phyloP scores from a whole-genome alignment of 2,329 filamentous ascomycete genomes.

The Fusarium clavum region DNA sequence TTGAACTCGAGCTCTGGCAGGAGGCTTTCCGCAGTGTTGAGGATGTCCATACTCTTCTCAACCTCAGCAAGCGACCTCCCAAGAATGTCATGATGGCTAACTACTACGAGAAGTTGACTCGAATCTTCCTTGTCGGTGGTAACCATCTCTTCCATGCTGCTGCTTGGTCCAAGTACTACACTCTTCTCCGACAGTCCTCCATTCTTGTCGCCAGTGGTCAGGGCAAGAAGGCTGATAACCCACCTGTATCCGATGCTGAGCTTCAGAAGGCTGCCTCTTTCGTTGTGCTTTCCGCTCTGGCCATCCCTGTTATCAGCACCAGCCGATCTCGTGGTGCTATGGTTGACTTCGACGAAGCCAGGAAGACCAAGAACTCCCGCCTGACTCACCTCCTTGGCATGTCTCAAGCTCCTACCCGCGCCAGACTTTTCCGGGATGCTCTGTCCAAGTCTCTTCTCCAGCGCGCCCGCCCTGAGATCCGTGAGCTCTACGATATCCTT shows the following conservation, averaged over 20 bases:
- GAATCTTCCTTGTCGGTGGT: conserved; percentile 98
- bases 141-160: conserved; percentile 99
- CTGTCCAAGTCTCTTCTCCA: conserved; percentile 94
- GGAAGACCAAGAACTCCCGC: conserved; percentile 98
- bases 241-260: conserved; percentile 86
- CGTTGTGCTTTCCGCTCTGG: conserved; percentile 91
- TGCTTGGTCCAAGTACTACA: conserved; percentile 97
- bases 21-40: conserved; percentile 99
- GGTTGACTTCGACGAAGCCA: conserved; percentile 95
- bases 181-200: conserved; percentile 90
- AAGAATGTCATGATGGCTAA: conserved; percentile 99
- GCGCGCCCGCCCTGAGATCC: conserved; percentile 92
- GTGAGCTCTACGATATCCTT: conserved; percentile 97
- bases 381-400: conserved; percentile 96
- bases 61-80: conserved; percentile 95
- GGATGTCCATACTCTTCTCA: conserved; percentile 97
- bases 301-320: conserved; percentile 99
- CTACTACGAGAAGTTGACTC: conserved; percentile 99
- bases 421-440: conserved; percentile 93
- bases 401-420: conserved; percentile 87
- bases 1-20: conserved; percentile 98
- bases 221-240: conserved; percentile 94
- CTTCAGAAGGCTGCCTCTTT: conserved; percentile 96
- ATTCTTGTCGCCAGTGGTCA: conserved; percentile 85
- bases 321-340: conserved; percentile 94